phyloP scores from a whole-genome alignment of 2,329 filamentous ascomycete genomes.

The Tolypocladium paradoxum region DNA sequence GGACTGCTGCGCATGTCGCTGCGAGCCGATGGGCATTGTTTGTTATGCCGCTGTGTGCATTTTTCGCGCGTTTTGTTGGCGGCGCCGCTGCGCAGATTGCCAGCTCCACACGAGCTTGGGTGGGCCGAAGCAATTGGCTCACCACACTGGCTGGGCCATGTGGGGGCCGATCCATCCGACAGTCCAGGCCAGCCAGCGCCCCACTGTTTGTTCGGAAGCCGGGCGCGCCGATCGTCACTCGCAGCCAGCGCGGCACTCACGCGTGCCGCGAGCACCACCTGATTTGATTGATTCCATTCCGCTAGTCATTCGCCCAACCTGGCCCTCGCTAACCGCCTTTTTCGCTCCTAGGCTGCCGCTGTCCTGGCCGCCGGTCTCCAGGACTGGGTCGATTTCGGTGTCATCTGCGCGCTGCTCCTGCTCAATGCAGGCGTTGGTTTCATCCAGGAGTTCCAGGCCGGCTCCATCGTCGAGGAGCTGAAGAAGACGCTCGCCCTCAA shows the following conservation, averaged over 20 bases:
- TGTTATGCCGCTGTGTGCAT: conserved; percentile 9
- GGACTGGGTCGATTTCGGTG: conserved; percentile 90
- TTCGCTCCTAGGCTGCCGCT: conserved; percentile 51
- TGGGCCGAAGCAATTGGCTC: conserved; percentile 15
- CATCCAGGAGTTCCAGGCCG: conserved; percentile 81
- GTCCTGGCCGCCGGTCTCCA: conserved; percentile 72
- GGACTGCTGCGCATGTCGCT: neutral
- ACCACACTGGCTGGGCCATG: conserved; percentile 12
- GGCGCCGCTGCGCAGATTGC: conserved; percentile 20
- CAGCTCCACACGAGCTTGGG: conserved; percentile 21
- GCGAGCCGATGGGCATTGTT: neutral
- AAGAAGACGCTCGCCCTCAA: conserved; percentile 86
- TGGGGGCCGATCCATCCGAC: conserved; percentile 16
- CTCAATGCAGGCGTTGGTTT: conserved; percentile 83
- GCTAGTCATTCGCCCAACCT: neutral
- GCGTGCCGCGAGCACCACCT: neutral
- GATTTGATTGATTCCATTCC: neutral
- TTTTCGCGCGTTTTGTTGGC: conserved; percentile 11
- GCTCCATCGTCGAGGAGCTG: conserved; percentile 80
- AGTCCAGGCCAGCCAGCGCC: conserved; percentile 2
- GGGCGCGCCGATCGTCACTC: conserved; percentile 1
- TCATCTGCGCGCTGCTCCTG: conserved; percentile 73
- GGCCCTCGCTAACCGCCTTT: conserved; percentile 13
- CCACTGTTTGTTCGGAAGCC: conserved; percentile 11
- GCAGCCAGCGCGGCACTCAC: neutral